Conservation (phyloP, 208 protist genomes). For the Acanthamoeba triangularis region DNA sequence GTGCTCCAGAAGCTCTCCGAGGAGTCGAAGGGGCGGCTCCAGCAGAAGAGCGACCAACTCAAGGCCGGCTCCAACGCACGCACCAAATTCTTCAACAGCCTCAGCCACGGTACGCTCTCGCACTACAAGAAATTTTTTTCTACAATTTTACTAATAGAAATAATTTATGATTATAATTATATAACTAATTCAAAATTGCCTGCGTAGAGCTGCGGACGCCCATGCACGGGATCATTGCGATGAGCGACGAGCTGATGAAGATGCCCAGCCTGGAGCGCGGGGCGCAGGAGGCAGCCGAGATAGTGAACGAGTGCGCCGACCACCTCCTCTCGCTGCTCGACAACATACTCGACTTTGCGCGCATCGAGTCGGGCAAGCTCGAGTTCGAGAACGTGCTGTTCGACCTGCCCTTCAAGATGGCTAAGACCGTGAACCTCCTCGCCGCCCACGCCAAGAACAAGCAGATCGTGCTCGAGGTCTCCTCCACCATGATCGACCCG, state of each 20-base stretch:
- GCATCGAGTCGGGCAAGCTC: conserved; percentile 45
- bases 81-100: conserved; percentile 11
- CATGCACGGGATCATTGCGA: conserved; percentile 41
- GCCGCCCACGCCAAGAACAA: conserved; percentile 4
- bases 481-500: neutral
- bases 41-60: conserved; percentile 36
- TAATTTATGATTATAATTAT: too few relatives aligned
- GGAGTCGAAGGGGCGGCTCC: neutral
- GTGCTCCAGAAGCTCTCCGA: neutral
- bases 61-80: neutral
- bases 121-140: neutral
- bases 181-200: neutral
- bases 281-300: neutral
- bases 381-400: conserved; percentile 11
- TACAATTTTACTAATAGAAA: too few relatives aligned
- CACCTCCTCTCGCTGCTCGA: conserved; percentile 31
- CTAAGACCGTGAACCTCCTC: neutral
- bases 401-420: neutral
- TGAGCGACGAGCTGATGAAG: conserved; percentile 55
- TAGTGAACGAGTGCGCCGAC: conserved; percentile 45
- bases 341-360: conserved; percentile 54
- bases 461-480: neutral
- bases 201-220: neutral
- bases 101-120: neutral
- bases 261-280: neutral